A percentile compares a stretch with the other conserved stretches of the same genome.
Conservation (phyloP, 2,329 filamentous ascomycete species). For the Xylariaceae sp. region DNA sequence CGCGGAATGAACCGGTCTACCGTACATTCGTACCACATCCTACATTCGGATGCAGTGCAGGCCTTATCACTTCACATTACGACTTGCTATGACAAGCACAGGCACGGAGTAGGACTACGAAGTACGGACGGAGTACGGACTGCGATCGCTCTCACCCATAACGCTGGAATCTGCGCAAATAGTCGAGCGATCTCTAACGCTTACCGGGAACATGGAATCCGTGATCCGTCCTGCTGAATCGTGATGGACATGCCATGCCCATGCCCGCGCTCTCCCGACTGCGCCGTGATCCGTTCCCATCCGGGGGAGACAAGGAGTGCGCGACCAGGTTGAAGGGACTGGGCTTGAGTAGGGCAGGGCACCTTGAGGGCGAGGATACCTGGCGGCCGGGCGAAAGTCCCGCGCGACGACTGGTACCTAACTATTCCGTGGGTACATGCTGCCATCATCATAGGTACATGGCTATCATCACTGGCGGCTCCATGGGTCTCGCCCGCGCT, state of each 20-base stretch:
- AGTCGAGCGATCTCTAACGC: not conserved
- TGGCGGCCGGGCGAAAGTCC: not conserved
- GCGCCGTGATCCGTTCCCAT: slow-evolving; percentile 17
- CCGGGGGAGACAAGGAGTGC: slow-evolving; percentile 16
- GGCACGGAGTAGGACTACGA: too few species aligned
- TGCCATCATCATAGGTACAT: not conserved
- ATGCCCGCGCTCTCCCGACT: slow-evolving; percentile 2
- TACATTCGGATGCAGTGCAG: not conserved
- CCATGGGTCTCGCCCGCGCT: slow-evolving; percentile 11
- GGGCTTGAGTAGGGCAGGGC: not conserved
- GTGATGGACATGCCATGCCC: slow-evolving; percentile 18
- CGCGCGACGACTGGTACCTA: not conserved
- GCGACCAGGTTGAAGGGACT: slow-evolving; percentile 8
- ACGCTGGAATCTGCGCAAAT: not conserved
- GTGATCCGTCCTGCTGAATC: not conserved
- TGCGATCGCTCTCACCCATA: not conserved
- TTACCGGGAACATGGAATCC: not conserved
- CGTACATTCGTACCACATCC: slow-evolving; percentile 9
- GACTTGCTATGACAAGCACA: not conserved
- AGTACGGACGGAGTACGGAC: too few species aligned
- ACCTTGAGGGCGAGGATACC: not conserved
- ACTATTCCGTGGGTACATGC: not conserved
- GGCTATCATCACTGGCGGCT: not conserved
- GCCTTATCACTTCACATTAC: slow-evolving; percentile 10
- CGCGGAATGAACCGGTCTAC: slow-evolving; percentile 27